Evolutionary conservation across 75 land plant species (phyloP), one percentile per base, ranked within the genome.

Genomic region (Picea glauca): DNA sequence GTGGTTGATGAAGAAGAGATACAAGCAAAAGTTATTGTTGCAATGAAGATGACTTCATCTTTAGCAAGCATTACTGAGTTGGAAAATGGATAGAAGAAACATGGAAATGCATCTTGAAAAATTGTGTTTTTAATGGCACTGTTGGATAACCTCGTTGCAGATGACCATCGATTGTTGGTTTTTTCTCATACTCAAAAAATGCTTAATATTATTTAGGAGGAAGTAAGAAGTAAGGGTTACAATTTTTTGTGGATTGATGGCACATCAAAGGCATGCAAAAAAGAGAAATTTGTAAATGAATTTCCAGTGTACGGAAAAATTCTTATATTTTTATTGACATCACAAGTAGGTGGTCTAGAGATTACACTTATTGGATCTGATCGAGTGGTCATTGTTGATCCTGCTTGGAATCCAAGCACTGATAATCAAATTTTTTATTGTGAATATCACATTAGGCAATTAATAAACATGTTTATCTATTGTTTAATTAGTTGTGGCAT

Each of bases 171-270:
- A 77, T 88, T 92, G 23, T 85, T 98, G 33, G 86, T 94, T 56
- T 98, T 98, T 85, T 86, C 99, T 54, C 99, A 98, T 79, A 94
- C 98, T 79, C 92, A 93, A 2, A 98, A 98, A 81, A 98, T 98
- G 99, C 90, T 98, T 9, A 85, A 93, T 83, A 89, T 91, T 57
- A 87, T 98, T 72, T 83, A 98, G 99, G 94, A 93, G 58, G 92
- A 91, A 72, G 77, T 95, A 32, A 15, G 58, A 11, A 78, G 78
- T 14, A 85, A 87, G 40, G 90, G 86, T 26, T 98, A 89, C 62
- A 58, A 75, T 58, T 93, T 85, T 58, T 63, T 86, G 17, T 94
- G 99, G 40, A 98, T 98, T 78, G 99, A 98, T 85, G 99, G 99
- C 72, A 98, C 98, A 43, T 88, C 92, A 14, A 98, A 98, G 83